Conservation (phyloP, 2,329 filamentous ascomycete species). For the Cladosporium sp. region DNA sequence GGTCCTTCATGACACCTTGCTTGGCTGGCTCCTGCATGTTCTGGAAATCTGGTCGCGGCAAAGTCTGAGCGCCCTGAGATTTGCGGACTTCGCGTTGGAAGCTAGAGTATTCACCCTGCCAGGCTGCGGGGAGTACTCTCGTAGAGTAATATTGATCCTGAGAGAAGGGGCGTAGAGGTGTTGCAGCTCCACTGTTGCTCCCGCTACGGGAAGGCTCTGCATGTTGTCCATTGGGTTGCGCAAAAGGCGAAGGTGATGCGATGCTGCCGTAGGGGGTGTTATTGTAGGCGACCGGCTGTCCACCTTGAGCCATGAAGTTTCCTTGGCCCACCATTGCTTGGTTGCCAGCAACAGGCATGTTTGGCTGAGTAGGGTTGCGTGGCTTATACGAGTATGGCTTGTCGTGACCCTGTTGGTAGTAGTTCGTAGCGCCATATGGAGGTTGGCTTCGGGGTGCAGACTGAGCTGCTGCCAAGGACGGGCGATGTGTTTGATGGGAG, state of each 20-base stretch:
- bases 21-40: conserved; percentile 20
- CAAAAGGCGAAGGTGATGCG: background rate
- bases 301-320: conserved; percentile 24
- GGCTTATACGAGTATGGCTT: conserved; percentile 38
- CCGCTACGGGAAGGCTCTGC: background rate
- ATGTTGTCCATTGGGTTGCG: background rate
- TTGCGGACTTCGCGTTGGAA: conserved; percentile 27
- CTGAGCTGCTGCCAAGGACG: conserved; percentile 20
- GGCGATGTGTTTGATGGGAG: conserved; percentile 21
- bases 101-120: conserved; percentile 32
- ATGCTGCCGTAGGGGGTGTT: background rate
- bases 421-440: conserved; percentile 1
- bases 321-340: conserved; percentile 28
- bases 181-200: conserved; percentile 12
- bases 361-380: conserved; percentile 26
- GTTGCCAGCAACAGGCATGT: conserved; percentile 26
- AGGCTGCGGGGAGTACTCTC: conserved; percentile 31
- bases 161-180: conserved; percentile 30
- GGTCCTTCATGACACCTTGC: conserved; percentile 23
- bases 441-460: conserved; percentile 9
- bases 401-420: conserved; percentile 16
- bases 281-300: background rate
- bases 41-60: conserved; percentile 24
- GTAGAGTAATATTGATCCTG: conserved; percentile 35
- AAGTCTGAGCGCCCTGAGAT: conserved; percentile 27